Evolutionary conservation across 768 basidiomycete species (phyloP).

Genomic region (Tulasnella calospora): DNA sequence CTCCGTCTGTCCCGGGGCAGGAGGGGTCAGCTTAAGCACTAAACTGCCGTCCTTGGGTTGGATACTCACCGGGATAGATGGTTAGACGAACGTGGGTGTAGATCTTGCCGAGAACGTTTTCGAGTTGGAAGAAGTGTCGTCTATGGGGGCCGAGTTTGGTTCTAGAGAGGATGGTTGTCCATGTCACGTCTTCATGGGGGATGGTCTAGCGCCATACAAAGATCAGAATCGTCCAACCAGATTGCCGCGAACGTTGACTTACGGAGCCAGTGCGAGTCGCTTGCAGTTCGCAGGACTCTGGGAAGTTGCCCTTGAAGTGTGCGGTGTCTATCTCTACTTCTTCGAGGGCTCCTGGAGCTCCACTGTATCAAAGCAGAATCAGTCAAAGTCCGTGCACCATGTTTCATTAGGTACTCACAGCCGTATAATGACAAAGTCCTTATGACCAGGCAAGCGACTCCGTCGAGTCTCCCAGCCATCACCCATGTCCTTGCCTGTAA

Average conservation of each 20-base stretch:
- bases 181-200: conserved; percentile 39
- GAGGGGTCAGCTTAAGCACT: neutral
- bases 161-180: conserved; percentile 69
- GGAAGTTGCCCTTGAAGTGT: conserved; percentile 95
- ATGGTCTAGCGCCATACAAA: neutral
- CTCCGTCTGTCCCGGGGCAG: conserved; percentile 59
- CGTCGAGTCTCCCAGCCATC: conserved; percentile 99
- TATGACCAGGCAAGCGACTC: conserved; percentile 71
- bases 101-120: conserved; percentile 50
- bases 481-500: conserved; percentile 80
- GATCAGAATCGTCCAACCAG: neutral
- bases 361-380: conserved; percentile 44
- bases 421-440: conserved; percentile 87
- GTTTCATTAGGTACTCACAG: conserved; percentile 51
- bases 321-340: conserved; percentile 87
- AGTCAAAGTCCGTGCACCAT: neutral
- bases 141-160: conserved; percentile 83
- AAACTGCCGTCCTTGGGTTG: neutral
- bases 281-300: conserved; percentile 78
- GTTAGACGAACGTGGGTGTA: conserved; percentile 85
- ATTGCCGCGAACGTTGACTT: conserved; percentile 22
- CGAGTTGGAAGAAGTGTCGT: conserved; percentile 83
- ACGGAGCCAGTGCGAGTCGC: conserved; percentile 45
- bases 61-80: conserved; percentile 61
- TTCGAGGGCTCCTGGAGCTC: conserved; percentile 63